phyloP scores from a whole-genome alignment of 1,284 basidiomycete species.

The Ustilago vetiveriae region DNA sequence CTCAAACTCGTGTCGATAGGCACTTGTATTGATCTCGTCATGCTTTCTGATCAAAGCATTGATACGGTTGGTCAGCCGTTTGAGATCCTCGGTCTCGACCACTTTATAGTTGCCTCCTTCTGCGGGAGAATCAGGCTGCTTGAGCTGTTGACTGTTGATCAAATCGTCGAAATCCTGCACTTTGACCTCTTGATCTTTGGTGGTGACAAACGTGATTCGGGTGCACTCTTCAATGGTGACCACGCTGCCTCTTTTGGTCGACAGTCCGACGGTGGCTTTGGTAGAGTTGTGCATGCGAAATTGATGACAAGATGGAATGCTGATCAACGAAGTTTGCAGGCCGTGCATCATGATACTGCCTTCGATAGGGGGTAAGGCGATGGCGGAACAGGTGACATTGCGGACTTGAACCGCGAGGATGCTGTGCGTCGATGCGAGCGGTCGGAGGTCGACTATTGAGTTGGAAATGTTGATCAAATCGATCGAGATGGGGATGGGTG shows the following conservation, averaged over 20 bases:
- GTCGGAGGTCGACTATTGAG: constrained; percentile 28
- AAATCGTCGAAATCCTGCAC: constrained; percentile 49
- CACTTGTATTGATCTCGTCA: neutral
- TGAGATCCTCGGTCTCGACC: neutral
- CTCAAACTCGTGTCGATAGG: neutral
- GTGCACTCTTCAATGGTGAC: constrained; percentile 29
- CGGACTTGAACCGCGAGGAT: constrained; percentile 37
- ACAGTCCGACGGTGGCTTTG: constrained; percentile 7
- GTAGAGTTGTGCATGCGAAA: constrained; percentile 41
- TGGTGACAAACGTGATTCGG: constrained; percentile 7
- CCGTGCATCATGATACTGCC: constrained; percentile 47
- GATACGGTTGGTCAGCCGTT: neutral
- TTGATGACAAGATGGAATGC: constrained; percentile 29
- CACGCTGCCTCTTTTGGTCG: constrained; percentile 25
- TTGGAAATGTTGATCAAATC: constrained; percentile 10
- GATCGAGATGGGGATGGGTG: constrained; percentile 4
- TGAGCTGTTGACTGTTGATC: constrained; percentile 29
- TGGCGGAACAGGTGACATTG: constrained; percentile 10
- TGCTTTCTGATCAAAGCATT: neutral
- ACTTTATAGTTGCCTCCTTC: constrained; percentile 3
- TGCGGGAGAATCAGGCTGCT: neutral
- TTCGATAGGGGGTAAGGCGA: constrained; percentile 22
- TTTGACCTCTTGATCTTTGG: neutral
- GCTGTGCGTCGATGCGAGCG: neutral
- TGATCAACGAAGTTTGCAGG: constrained; percentile 3